These are phyloP conservation scores for Carnegiea gigantea DNA, from an alignment of 179 eudicot genomes.

Conservation along the genomic window DNA sequence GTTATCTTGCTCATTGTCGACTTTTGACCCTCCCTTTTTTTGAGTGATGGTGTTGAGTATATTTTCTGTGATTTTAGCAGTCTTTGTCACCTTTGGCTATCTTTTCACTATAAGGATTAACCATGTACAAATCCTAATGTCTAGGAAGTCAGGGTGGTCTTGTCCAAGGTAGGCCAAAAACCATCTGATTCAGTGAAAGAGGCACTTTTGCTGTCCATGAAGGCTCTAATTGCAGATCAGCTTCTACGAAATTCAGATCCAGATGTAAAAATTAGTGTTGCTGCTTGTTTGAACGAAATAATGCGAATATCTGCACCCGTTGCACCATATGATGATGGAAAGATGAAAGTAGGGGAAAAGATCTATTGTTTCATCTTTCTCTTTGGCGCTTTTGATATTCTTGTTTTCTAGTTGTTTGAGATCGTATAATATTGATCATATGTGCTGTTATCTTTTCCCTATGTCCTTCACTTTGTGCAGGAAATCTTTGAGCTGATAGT, in stretches of 20 bases:
- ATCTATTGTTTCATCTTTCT: background rate
- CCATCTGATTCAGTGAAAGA: conserved; percentile 39
- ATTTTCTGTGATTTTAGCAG: background rate
- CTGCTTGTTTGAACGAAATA: conserved; percentile 47
- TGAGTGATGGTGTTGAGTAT: background rate
- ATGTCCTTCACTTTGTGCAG: conserved; percentile 36
- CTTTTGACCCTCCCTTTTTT: background rate
- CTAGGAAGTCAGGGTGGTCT: conserved; percentile 45
- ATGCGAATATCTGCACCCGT: conserved; percentile 51
- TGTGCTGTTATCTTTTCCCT: conserved; percentile 6
- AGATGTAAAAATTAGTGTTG: conserved; percentile 36
- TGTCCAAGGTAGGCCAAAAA: conserved; percentile 47
- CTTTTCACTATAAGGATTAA: conserved; percentile 6
- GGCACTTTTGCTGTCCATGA: conserved; percentile 41
- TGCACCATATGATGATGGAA: conserved; percentile 44
- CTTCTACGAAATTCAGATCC: conserved; percentile 36
- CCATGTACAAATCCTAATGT: conserved; percentile 12
- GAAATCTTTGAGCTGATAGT: conserved; percentile 56
- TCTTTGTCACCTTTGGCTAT: background rate
- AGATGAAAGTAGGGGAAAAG: conserved; percentile 44
- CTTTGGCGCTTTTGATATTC: background rate
- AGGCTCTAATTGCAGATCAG: conserved; percentile 44
- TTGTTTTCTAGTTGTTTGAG: background rate
- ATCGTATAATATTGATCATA: background rate
- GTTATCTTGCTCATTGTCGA: conserved; percentile 9